These are phyloP conservation scores for Boletus coccyginus DNA, from an alignment of 768 basidiomycete species.

Conservation along the genomic window DNA sequence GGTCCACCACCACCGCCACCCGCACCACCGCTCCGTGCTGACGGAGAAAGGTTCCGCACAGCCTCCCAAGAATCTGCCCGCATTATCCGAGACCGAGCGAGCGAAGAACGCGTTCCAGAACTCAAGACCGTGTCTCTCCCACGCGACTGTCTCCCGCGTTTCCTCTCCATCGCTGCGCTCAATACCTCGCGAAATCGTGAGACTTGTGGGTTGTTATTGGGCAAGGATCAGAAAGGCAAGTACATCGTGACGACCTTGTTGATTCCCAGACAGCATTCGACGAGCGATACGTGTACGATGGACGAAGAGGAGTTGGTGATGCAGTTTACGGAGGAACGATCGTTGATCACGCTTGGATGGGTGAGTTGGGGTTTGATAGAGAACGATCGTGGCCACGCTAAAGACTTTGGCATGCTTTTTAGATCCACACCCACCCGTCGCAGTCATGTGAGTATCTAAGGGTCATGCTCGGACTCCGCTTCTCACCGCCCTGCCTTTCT, in stretches of 20 bases:
- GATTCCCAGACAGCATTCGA: conserved; percentile 86
- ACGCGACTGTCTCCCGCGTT: conserved; percentile 67
- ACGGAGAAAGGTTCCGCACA: conserved; percentile 30
- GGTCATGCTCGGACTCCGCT: background rate
- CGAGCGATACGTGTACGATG: conserved; percentile 91
- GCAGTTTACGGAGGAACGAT: conserved; percentile 78
- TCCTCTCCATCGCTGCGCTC: conserved; percentile 70
- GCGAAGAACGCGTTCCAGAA: conserved; percentile 37
- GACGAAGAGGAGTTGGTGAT: conserved; percentile 85
- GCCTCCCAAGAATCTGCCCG: conserved; percentile 35
- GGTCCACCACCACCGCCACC: conserved; percentile 24
- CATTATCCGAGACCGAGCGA: conserved; percentile 28
- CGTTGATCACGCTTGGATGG: conserved; percentile 88
- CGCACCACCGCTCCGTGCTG: conserved; percentile 20
- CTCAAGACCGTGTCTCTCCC: conserved; percentile 70
- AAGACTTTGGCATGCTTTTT: background rate
- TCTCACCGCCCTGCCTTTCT: background rate
- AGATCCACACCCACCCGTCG: conserved; percentile 93
- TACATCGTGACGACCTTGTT: conserved; percentile 77
- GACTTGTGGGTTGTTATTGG: conserved; percentile 84
- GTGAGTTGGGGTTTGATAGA: conserved; percentile 40
- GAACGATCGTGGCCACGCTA: background rate
- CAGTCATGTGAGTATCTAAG: conserved; percentile 63
- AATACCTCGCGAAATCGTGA: conserved; percentile 80
- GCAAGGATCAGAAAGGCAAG: conserved; percentile 57